Percentiles rank a stretch among this genome's conserved stretches.
Evolutionary conservation across 1,284 basidiomycete species (phyloP).

Genomic region (Salmacisia buchloeana): DNA sequence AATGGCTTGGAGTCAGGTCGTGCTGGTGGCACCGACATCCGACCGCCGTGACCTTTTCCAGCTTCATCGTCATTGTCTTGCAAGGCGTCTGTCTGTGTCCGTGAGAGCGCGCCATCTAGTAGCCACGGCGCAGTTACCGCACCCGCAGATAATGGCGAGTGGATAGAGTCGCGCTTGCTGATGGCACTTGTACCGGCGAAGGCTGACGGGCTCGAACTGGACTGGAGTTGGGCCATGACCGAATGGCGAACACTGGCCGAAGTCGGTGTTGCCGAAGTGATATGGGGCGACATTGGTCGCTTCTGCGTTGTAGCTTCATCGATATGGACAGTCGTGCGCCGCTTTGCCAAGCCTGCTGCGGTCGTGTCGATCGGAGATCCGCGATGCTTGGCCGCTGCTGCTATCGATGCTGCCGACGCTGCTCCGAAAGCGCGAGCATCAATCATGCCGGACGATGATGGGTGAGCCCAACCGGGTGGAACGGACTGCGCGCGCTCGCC

Average conservation of each 20-base stretch:
- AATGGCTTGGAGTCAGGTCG: conserved; percentile 14
- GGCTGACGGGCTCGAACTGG: not conserved
- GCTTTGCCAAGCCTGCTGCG: not conserved
- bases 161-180: conserved; percentile 5
- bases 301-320: not conserved
- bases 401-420: not conserved
- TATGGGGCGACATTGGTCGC: not conserved
- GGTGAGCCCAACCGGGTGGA: not conserved
- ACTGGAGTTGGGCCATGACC: not conserved
- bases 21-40: conserved; percentile 26
- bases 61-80: conserved; percentile 29
- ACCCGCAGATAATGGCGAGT: not conserved
- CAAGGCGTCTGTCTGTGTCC: not conserved
- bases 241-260: not conserved
- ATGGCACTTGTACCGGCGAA: not conserved
- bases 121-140: not conserved
- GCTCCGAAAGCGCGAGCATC: no score
- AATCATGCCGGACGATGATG: no score
- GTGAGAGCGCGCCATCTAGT: not conserved
- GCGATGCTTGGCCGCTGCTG: not conserved
- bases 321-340: not conserved
- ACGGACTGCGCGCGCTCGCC: conserved; percentile 2
- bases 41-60: conserved; percentile 35
- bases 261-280: conserved; percentile 4
- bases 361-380: not conserved